phyloP scores from a whole-genome alignment of 1,139 yeast genomes.

The Dujonia santamariae region DNA sequence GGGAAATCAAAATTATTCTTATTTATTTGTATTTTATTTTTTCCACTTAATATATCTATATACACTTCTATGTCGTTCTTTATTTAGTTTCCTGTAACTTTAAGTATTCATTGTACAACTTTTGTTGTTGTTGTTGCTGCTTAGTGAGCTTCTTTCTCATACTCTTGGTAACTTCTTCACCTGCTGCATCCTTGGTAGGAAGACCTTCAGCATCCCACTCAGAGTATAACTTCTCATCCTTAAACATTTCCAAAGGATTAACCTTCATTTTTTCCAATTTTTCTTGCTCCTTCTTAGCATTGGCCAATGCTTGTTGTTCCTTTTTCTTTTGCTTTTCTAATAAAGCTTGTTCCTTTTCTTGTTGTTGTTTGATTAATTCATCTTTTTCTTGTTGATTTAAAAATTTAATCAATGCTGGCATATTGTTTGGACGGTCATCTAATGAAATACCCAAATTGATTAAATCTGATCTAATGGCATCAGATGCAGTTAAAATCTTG shows the following conservation, averaged over 20 bases:
- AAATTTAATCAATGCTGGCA: slow-evolving; percentile 77
- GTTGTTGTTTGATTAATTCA: slow-evolving; percentile 61
- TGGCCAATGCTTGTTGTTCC: slow-evolving; percentile 34
- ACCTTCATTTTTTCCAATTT: slow-evolving; percentile 66
- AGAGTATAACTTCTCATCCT: slow-evolving; percentile 49
- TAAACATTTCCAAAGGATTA: slow-evolving; percentile 72
- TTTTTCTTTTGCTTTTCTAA: slow-evolving; percentile 41
- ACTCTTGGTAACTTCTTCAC: slow-evolving; percentile 88
- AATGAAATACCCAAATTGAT: slow-evolving; percentile 75
- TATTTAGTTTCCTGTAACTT: no score
- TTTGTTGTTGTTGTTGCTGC: slow-evolving; percentile 75
- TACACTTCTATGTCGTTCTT: slow-evolving; percentile 1
- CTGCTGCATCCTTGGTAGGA: slow-evolving; percentile 73
- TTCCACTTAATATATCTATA: slow-evolving; percentile 1
- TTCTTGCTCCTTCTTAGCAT: slow-evolving; percentile 63
- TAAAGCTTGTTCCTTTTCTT: slow-evolving; percentile 52
- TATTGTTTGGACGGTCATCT: slow-evolving; percentile 82
- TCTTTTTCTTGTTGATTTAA: slow-evolving; percentile 65
- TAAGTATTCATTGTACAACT: slow-evolving; percentile 69
- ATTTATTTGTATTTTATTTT: neutral
- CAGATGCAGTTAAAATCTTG: slow-evolving; percentile 52
- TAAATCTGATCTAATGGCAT: slow-evolving; percentile 50
- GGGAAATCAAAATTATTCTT: neutral
- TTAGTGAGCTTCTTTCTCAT: slow-evolving; percentile 77
- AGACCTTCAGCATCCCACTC: slow-evolving; percentile 86